A percentile compares a stretch with the other conserved stretches of the same genome.
These are phyloP conservation scores for Suhomyces chickasaworum DNA, from an alignment of 1,139 yeast species.

Conservation along the genomic window DNA sequence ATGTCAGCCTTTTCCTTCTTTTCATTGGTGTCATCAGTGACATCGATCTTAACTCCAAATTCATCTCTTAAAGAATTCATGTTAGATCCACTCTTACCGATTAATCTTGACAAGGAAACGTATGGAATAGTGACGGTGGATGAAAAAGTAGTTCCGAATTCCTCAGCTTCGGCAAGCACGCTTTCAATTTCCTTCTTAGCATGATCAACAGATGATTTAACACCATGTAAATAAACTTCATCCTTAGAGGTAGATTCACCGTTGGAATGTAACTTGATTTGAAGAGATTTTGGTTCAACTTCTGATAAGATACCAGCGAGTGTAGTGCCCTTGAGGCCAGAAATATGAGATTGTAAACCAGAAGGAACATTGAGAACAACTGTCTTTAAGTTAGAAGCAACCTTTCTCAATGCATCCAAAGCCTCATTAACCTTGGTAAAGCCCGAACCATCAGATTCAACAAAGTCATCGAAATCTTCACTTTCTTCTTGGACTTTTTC, in stretches of 20 bases:
- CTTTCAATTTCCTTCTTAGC: constrained; percentile 55
- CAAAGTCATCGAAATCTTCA: constrained; percentile 40
- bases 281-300: constrained; percentile 43
- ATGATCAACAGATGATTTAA: constrained; percentile 54
- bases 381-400: constrained; percentile 57
- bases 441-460: constrained; percentile 25
- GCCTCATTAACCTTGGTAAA: constrained; percentile 52
- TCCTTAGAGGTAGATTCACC: constrained; percentile 45
- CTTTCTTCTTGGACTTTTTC: constrained; percentile 22
- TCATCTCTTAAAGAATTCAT: constrained; percentile 72
- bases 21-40: constrained; percentile 36
- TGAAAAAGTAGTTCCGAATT: constrained; percentile 57
- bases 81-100: constrained; percentile 86
- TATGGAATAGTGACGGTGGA: constrained; percentile 62
- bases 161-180: constrained; percentile 64
- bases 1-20: constrained; percentile 57
- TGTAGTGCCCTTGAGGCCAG: constrained; percentile 61
- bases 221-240: constrained; percentile 65
- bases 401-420: constrained; percentile 58
- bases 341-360: constrained; percentile 58
- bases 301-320: constrained; percentile 50
- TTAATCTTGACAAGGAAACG: constrained; percentile 70
- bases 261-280: constrained; percentile 43
- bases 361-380: constrained; percentile 53
- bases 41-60: constrained; percentile 77